Evolutionary conservation across 768 basidiomycete genomes (phyloP).

Genomic region (Mycena galericulata): DNA sequence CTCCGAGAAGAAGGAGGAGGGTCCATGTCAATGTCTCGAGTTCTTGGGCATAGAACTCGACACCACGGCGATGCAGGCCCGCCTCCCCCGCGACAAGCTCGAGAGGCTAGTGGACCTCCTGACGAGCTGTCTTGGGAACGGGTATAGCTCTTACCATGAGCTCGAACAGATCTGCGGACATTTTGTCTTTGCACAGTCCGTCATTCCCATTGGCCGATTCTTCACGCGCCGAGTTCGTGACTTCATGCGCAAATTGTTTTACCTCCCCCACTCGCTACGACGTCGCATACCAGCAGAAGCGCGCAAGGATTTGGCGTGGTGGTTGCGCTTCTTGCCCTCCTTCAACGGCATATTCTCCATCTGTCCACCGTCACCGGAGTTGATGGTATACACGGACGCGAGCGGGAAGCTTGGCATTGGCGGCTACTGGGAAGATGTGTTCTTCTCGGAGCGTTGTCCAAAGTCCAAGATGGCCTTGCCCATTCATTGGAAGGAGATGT

Average conservation of each 20-base stretch:
- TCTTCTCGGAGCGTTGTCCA: constrained; percentile 34
- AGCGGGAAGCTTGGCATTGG: constrained; percentile 27
- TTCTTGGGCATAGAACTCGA: constrained; percentile 38
- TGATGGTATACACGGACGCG: constrained; percentile 19
- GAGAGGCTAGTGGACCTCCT: constrained; percentile 7
- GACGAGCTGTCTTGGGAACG: not conserved
- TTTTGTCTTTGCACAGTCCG: constrained; percentile 11
- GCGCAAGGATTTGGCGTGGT: not conserved
- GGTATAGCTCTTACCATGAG: constrained; percentile 17
- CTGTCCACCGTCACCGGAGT: constrained; percentile 25
- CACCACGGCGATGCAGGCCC: constrained; percentile 35
- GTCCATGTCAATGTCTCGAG: constrained; percentile 35
- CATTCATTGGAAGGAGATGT: constrained; percentile 41
- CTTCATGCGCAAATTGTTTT: not conserved
- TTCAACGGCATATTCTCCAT: constrained; percentile 38
- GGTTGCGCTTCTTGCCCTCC: not conserved
- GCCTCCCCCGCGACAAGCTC: constrained; percentile 36
- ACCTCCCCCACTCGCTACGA: not conserved
- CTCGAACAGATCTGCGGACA: constrained; percentile 29
- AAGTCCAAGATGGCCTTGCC: constrained; percentile 26
- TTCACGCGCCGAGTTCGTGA: constrained; percentile 6
- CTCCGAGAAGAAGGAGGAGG: constrained; percentile 32
- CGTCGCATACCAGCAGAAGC: not conserved
- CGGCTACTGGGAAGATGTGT: constrained; percentile 31
- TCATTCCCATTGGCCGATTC: not conserved